Evolutionary conservation across 345 rosid species (phyloP).

Genomic region (Camelina neglecta): DNA sequence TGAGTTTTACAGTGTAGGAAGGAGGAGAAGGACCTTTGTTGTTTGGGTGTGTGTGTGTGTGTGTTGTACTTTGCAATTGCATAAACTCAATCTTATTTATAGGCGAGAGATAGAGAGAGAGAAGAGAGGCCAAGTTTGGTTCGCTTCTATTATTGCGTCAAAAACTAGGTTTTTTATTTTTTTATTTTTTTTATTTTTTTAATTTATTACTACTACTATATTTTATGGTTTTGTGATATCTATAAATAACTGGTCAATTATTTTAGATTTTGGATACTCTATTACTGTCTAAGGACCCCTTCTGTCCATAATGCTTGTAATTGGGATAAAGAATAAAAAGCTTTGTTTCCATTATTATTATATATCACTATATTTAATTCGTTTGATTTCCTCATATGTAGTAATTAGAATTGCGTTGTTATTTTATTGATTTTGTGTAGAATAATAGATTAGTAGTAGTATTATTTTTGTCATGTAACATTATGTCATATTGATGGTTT

Average conservation of each 20-base stretch:
- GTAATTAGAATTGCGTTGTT: slow-evolving; percentile 8
- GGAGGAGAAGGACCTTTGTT: slow-evolving; percentile 7
- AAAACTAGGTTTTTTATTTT: slow-evolving; percentile 33
- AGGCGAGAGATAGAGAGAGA: slow-evolving; percentile 30
- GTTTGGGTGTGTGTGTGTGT: neutral
- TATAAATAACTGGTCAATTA: neutral
- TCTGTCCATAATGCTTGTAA: slow-evolving; percentile 22
- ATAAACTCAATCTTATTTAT: slow-evolving; percentile 38
- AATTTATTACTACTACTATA: neutral
- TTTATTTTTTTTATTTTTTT: neutral
- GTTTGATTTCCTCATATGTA: neutral
- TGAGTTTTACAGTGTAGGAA: slow-evolving; percentile 4
- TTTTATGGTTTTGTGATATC: neutral
- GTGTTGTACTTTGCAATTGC: slow-evolving; percentile 10
- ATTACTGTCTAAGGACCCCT: slow-evolving; percentile 17
- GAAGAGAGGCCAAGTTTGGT: slow-evolving; percentile 28
- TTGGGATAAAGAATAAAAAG: slow-evolving; percentile 31
- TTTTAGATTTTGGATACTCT: slow-evolving; percentile 16
- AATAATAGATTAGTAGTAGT: neutral
- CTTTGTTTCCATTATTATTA: neutral
- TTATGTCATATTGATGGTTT: neutral
- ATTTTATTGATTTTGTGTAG: neutral
- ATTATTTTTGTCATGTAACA: slow-evolving; percentile 4
- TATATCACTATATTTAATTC: neutral
- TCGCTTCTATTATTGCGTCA: slow-evolving; percentile 43